Evolutionary conservation across 257 asterid genomes (phyloP), one percentile per base, ranked within the genome.

Genomic region (Scutellaria minor): DNA sequence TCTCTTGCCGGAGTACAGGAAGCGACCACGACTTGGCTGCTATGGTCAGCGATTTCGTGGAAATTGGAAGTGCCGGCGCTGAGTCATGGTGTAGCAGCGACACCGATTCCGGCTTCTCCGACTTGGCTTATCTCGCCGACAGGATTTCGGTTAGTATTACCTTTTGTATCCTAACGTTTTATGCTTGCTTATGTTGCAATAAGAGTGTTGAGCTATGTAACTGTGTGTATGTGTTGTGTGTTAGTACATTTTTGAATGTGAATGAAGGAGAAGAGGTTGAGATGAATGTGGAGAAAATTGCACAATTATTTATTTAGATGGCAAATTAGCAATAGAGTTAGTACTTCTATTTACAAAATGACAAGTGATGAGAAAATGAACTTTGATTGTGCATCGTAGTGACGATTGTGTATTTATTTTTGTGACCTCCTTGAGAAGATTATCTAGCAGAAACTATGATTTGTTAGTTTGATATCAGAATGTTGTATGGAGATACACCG

Each of bases 1-100:
- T 77, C 24, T 70, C 77, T 0, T 50, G 78, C 55, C 74, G 73
- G 58, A 84, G 88, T 66, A 20, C 74, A 10, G 88, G 83, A 53
- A 82, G 86, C 63, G 86, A 84, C 58, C 80, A 66, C 53, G 88
- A 81, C 66, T 71, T 79, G 75, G 86, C 83, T 5, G 71, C 68
- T 63, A 57, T 84, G 84, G 88, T 84, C 40, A 63, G 71, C 70
- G 86, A 84, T 51, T 84, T 84, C 74, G 0, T 79, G 5, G 86
- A 84, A 58, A 76, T 58, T 18, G 83, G 78, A 53, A 81, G 86
- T 67, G 66, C 75, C 24, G 83, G 83, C 31, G 74, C 80, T 9
- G 84, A 81, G 44, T 76, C 81, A 5, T 75, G 84, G 82, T 68
- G 54, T 64, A 71, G 82, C 74, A 81, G 89, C 77, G 85, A 79